Evolutionary conservation across 768 basidiomycete species (phyloP).

Genomic region (Amylocystis lapponica): DNA sequence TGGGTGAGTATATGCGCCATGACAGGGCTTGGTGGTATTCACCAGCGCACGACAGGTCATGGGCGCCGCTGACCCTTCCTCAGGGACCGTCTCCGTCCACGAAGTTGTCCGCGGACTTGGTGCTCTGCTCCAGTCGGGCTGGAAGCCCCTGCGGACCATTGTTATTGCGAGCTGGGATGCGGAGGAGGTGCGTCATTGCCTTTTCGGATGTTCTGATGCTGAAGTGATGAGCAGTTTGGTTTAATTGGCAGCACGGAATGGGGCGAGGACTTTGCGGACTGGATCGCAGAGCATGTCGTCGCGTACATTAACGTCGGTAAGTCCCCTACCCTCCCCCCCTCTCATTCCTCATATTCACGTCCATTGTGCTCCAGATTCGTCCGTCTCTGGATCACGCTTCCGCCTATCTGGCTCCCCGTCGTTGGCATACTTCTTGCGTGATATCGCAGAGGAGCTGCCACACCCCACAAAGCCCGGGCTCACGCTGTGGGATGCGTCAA

Average conservation of each 20-base stretch:
- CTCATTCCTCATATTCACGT: too few relatives aligned
- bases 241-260: slow-evolving; percentile 87
- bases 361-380: slow-evolving; percentile 41
- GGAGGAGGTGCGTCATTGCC: slow-evolving; percentile 43
- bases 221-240: slow-evolving; percentile 39
- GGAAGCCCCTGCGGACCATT: slow-evolving; percentile 80
- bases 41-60: slow-evolving; percentile 51
- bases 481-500: slow-evolving; percentile 74
- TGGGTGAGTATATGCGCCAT: slow-evolving; percentile 1
- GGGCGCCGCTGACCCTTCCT: slow-evolving; percentile 75
- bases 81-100: slow-evolving; percentile 72
- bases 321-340: slow-evolving; percentile 6
- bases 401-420: slow-evolving; percentile 66
- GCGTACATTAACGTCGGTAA: slow-evolving; percentile 78
- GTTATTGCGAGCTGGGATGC: slow-evolving; percentile 79
- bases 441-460: slow-evolving; percentile 62
- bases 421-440: slow-evolving; percentile 67
- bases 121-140: slow-evolving; percentile 58
- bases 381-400: slow-evolving; percentile 59
- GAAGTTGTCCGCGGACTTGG: slow-evolving; percentile 78
- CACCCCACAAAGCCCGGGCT: slow-evolving; percentile 63
- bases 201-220: background rate
- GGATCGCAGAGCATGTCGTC: slow-evolving; percentile 75
- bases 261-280: slow-evolving; percentile 86
- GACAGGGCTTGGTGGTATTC: background rate